These are phyloP conservation scores for Paraphysoderma sedebokerense DNA, from an alignment of 371 early-diverging fungal genomes.

Conservation along the genomic window DNA sequence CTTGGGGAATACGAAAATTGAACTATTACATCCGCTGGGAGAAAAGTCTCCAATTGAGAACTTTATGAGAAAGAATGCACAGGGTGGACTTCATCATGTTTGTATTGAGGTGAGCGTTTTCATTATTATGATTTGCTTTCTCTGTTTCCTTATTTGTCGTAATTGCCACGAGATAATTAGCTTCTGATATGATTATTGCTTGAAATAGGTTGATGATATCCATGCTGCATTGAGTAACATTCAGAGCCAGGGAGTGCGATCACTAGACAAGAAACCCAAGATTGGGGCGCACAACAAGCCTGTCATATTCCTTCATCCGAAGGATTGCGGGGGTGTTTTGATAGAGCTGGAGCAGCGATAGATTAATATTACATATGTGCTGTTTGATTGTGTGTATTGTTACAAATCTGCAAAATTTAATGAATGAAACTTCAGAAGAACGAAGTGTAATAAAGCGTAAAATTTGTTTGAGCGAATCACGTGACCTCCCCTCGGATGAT, in stretches of 20 bases:
- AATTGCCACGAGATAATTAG: neutral
- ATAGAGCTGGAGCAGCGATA: constrained; percentile 45
- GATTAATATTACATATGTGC: neutral
- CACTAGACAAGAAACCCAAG: constrained; percentile 46
- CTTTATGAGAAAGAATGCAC: constrained; percentile 52
- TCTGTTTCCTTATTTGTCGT: neutral
- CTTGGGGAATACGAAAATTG: constrained; percentile 64
- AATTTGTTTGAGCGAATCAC: no score
- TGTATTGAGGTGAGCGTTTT: constrained; percentile 36
- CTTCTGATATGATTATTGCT: neutral
- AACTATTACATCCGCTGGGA: constrained; percentile 51
- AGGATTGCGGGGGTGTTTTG: constrained; percentile 62
- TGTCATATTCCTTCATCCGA: constrained; percentile 56
- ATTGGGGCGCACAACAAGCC: constrained; percentile 67
- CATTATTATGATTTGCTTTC: constrained; percentile 1
- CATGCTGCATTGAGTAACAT: constrained; percentile 34
- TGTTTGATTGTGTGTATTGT: neutral
- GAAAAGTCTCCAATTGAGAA: constrained; percentile 51
- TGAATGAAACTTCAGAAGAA: no score
- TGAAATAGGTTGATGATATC: constrained; percentile 36
- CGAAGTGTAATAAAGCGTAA: no score
- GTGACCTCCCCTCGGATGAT: no score
- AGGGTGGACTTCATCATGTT: constrained; percentile 63
- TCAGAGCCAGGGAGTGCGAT: constrained; percentile 33
- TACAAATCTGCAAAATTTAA: no score